Base-by-base conservation (phyloP, 2,329 filamentous ascomycete species). In the Paradendryphiella salina region DNA sequence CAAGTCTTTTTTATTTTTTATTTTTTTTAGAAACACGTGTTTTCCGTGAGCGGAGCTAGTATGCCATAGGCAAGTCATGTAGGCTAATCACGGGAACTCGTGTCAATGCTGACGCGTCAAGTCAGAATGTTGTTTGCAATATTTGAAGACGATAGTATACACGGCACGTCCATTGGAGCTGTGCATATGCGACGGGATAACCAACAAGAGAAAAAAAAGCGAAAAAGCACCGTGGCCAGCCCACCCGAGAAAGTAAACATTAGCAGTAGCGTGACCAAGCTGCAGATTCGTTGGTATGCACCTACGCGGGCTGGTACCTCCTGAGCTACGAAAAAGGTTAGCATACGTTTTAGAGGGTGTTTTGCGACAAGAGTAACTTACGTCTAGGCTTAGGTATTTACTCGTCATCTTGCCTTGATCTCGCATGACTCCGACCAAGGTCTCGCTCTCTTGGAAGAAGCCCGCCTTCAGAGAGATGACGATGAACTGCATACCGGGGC, bases 401-500 rank as follows among this genome's bases (percentile, higher is more conserved):
- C 89, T 95, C 66, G 88, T 95, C 76, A 97, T 99, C 50, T 90
- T 89, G 49, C 87, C 85, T 77, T 99, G 94, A 70, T 99, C 95
- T 60, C 94, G 82, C 78, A 96, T 97, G 9, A 99, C 91, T 43
- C 94, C 94, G 4, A 99, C 91, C 64, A 99, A 75, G 55, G 91
- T 95, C 80, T 99, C 92, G 69, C 90, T 96, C 73, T 95, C 89
- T 76, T 99, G 92, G 77, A 97, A 99, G 49, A 99, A 79, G 1
- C 91, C 92, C 0, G 91, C 89, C 82, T 99, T 99, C 71, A 99
- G 81, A 76, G 86, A 91, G 73, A 99, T 99, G 61, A 99, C 94
- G 54, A 99, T 95, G 64, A 99, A 99, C 73, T 99, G 94, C 91
- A 97, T 97, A 11, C 95, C 95, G 1, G 94, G 94, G 0, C 90